Evolutionary conservation across 1,139 yeast species (phyloP).

Genomic region (Scheffersomyces cryptocercus): DNA sequence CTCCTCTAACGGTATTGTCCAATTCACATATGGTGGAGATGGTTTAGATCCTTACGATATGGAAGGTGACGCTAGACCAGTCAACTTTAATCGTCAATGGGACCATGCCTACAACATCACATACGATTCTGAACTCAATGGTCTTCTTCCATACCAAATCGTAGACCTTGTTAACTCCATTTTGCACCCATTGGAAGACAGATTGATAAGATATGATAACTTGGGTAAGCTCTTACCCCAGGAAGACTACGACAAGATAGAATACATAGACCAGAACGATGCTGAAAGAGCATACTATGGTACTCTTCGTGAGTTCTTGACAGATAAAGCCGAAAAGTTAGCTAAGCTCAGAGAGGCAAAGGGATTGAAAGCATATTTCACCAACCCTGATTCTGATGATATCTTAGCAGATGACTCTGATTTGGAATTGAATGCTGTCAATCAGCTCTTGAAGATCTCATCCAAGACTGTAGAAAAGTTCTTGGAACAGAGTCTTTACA

Average conservation of each 20-base stretch:
- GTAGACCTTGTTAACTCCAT: slow-evolving; percentile 53
- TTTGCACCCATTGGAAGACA: slow-evolving; percentile 61
- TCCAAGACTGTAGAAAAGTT: slow-evolving; percentile 62
- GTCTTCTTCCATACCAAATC: slow-evolving; percentile 74
- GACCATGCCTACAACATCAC: slow-evolving; percentile 83
- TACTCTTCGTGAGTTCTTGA: slow-evolving; percentile 66
- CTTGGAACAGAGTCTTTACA: slow-evolving; percentile 72
- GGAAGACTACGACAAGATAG: slow-evolving; percentile 45
- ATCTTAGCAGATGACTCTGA: slow-evolving; percentile 50
- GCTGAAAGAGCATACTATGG: slow-evolving; percentile 83
- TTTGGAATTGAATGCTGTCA: slow-evolving; percentile 50
- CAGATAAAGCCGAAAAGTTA: slow-evolving; percentile 55
- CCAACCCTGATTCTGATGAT: slow-evolving; percentile 45
- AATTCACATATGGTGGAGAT: slow-evolving; percentile 98
- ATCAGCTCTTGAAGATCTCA: slow-evolving; percentile 76
- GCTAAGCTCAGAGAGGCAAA: slow-evolving; percentile 59
- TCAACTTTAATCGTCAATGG: slow-evolving; percentile 93
- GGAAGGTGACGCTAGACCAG: slow-evolving; percentile 99
- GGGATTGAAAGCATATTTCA: slow-evolving; percentile 36
- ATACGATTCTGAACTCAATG: slow-evolving; percentile 52
- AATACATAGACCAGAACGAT: slow-evolving; percentile 76
- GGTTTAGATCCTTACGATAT: slow-evolving; percentile 97
- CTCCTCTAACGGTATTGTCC: slow-evolving; percentile 94
- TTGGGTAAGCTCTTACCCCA: slow-evolving; percentile 56
- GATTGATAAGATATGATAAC: slow-evolving; percentile 69